These are phyloP conservation scores for Neospermospora avenae DNA, from an alignment of 2,329 filamentous ascomycete genomes.

Conservation along the genomic window DNA sequence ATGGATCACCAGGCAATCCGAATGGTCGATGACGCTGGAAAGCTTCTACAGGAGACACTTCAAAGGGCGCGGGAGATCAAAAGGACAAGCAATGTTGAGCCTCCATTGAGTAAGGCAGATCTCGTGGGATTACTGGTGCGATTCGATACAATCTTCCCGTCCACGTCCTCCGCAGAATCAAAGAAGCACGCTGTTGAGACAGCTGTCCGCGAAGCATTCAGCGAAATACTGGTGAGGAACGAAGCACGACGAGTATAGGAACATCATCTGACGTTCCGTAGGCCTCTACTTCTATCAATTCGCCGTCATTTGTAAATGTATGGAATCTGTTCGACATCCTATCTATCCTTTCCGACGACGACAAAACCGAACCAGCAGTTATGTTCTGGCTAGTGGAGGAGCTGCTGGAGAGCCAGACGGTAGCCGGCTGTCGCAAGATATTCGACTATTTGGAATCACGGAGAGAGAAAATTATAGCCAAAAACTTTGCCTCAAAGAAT, in stretches of 20 bases:
- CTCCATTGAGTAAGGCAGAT: constrained; percentile 68
- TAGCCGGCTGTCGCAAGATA: constrained; percentile 82
- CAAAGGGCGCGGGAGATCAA: constrained; percentile 57
- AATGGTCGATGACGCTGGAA: constrained; percentile 51
- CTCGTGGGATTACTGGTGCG: constrained; percentile 49
- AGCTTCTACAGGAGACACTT: constrained; percentile 56
- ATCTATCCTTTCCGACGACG: constrained; percentile 81
- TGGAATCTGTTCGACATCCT: constrained; percentile 95
- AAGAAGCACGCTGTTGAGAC: constrained; percentile 68
- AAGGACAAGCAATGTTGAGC: constrained; percentile 61
- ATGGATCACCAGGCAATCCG: constrained; percentile 54
- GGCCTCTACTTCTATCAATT: constrained; percentile 72
- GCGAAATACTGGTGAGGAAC: constrained; percentile 66
- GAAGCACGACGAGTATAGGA: constrained; percentile 27
- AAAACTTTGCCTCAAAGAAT: constrained; percentile 77
- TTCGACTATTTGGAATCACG: constrained; percentile 96
- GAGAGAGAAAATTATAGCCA: constrained; percentile 80
- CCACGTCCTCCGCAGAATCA: constrained; percentile 22
- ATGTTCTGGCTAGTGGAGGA: constrained; percentile 92
- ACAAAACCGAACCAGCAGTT: constrained; percentile 73
- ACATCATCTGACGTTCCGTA: constrained; percentile 42
- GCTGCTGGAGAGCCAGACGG: constrained; percentile 92
- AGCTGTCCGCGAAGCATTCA: constrained; percentile 77
- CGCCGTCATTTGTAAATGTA: constrained; percentile 74
- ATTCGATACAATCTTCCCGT: constrained; percentile 41